A percentile compares a stretch with the other conserved stretches of the same genome.
These are phyloP conservation scores for Candida arabinofermentans DNA, from an alignment of 805 yeast species.

Conservation along the genomic window DNA sequence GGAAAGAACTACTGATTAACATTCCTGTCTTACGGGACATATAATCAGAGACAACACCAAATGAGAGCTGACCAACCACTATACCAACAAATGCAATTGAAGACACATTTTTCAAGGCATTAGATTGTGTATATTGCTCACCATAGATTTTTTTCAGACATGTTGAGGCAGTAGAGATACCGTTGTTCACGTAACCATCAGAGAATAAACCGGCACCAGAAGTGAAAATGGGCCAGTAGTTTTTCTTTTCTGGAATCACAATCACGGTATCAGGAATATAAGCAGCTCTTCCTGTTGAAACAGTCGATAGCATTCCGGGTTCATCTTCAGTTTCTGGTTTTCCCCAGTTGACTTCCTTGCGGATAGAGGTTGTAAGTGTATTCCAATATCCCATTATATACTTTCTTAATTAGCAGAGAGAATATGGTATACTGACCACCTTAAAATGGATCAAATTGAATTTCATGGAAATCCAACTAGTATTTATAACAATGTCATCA, in stretches of 20 bases:
- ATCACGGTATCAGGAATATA: slow-evolving; percentile 23
- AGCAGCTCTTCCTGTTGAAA: slow-evolving; percentile 15
- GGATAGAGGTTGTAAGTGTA: background rate
- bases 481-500: no score
- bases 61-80: slow-evolving; percentile 79
- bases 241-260: slow-evolving; percentile 20
- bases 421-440: no score
- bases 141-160: slow-evolving; percentile 71
- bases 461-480: no score
- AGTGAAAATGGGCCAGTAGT: slow-evolving; percentile 64
- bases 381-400: slow-evolving; percentile 1
- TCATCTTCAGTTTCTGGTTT: slow-evolving; percentile 1
- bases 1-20: slow-evolving; percentile 69
- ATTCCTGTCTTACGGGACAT: slow-evolving; percentile 79
- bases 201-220: slow-evolving; percentile 93
- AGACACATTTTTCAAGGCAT: slow-evolving; percentile 74
- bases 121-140: slow-evolving; percentile 51
- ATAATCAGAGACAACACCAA: slow-evolving; percentile 80
- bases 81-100: slow-evolving; percentile 92
- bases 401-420: background rate
- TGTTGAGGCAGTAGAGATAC: slow-evolving; percentile 75
- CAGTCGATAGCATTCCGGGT: background rate
- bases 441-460: no score
- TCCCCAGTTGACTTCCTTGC: slow-evolving; percentile 3
- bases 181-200: slow-evolving; percentile 89